Evolutionary conservation across 192 early-diverging fungal genomes (phyloP).

Genomic region (Podila epigama): DNA sequence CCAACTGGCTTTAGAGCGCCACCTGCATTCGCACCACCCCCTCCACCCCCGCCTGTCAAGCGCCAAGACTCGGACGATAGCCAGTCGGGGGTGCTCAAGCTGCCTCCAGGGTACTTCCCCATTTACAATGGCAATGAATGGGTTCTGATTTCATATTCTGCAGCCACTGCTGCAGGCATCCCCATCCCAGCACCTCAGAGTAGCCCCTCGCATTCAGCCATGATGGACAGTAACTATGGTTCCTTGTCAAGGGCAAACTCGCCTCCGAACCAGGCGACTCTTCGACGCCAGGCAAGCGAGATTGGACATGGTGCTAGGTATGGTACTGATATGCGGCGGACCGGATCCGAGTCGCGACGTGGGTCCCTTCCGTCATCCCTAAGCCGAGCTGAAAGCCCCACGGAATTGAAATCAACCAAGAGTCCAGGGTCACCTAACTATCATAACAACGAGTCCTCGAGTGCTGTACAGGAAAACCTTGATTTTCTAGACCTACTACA

Average conservation of each 20-base stretch:
- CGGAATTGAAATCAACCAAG: constrained; percentile 22
- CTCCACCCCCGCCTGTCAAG: constrained; percentile 16
- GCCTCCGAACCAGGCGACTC: constrained; percentile 2
- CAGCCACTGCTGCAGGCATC: constrained; percentile 28
- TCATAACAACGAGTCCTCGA: constrained; percentile 18
- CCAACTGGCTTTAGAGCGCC: background rate
- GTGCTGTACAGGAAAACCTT: constrained; percentile 30
- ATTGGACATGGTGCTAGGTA: background rate
- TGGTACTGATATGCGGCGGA: constrained; percentile 15
- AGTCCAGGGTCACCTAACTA: constrained; percentile 30
- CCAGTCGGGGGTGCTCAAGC: constrained; percentile 32
- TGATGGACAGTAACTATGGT: background rate
- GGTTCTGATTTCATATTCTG: constrained; percentile 38
- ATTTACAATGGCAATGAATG: constrained; percentile 45
- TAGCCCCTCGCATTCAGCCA: constrained; percentile 17
- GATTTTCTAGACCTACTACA: constrained; percentile 41
- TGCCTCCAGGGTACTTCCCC: constrained; percentile 44
- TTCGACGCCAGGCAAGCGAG: constrained; percentile 23
- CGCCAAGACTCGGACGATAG: constrained; percentile 22
- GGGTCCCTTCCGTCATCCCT: constrained; percentile 18
- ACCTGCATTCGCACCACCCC: background rate
- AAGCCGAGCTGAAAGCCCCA: constrained; percentile 31
- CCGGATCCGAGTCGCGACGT: constrained; percentile 32
- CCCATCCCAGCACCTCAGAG: constrained; percentile 30
- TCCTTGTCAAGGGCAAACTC: constrained; percentile 1